Conservation (phyloP, 2,329 filamentous ascomycete species). For the Diaporthe amygdali region DNA sequence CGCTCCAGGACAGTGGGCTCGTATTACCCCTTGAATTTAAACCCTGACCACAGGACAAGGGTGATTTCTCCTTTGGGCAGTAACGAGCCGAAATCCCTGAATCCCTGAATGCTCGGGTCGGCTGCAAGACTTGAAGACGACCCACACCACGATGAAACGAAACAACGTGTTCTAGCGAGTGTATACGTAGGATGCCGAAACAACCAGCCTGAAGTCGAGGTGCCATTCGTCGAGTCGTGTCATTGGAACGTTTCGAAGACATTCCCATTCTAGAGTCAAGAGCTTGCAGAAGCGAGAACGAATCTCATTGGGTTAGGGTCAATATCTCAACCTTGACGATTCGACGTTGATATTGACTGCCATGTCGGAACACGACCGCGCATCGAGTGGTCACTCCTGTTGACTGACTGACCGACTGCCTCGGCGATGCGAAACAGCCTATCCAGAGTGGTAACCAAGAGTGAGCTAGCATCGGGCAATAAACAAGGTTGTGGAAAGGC, state of each 20-base stretch:
- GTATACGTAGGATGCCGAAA: background rate
- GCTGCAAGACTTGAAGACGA: background rate
- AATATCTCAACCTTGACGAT: background rate
- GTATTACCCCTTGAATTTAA: slow-evolving; percentile 14
- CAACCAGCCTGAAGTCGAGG: background rate
- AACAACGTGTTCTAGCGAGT: slow-evolving; percentile 3
- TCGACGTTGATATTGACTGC: background rate
- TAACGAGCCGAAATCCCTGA: slow-evolving; percentile 2
- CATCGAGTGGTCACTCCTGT: background rate
- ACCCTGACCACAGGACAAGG: background rate
- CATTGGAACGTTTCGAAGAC: background rate
- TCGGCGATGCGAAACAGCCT: background rate
- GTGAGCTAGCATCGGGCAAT: slow-evolving; percentile 11
- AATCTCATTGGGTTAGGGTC: background rate
- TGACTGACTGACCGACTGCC: background rate
- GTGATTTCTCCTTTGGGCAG: background rate
- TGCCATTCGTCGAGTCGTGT: background rate
- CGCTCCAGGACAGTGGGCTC: slow-evolving; percentile 3
- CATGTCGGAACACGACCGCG: background rate
- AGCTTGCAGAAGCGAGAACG: background rate
- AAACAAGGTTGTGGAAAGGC: slow-evolving; percentile 6
- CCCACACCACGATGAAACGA: slow-evolving; percentile 2
- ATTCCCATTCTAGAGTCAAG: background rate
- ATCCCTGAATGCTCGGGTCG: slow-evolving; percentile 10
- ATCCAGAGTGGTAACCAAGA: background rate